Evolutionary conservation across 306 rosid genomes (phyloP).

Genomic region (Prunus mongolica): DNA sequence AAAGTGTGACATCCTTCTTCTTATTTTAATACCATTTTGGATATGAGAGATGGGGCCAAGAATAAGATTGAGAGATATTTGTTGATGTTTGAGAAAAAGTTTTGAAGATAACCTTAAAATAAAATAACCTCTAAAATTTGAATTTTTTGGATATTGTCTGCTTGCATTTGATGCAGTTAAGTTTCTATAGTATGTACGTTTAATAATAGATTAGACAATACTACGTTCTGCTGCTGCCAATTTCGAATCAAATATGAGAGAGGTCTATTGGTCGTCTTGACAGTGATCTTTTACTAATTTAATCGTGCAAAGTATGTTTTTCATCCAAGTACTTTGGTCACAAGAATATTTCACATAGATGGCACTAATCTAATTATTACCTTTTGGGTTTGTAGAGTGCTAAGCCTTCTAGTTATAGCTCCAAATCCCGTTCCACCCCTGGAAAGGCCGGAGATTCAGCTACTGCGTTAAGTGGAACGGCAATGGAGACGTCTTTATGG

Average conservation of each 20-base stretch:
- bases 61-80: not conserved
- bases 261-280: not conserved
- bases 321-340: not conserved
- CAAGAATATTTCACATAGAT: not conserved
- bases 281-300: not conserved
- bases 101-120: not conserved
- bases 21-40: not conserved
- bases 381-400: conserved; percentile 38
- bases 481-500: conserved; percentile 52
- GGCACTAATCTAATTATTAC: not conserved
- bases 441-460: conserved; percentile 50
- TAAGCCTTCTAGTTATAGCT: conserved; percentile 56
- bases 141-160: not conserved
- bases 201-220: not conserved
- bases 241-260: not conserved
- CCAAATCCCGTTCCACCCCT: conserved; percentile 49
- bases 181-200: not conserved
- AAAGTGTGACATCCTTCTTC: no score
- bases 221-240: not conserved
- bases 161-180: not conserved
- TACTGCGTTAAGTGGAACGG: conserved; percentile 24
- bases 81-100: no score
- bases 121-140: not conserved
- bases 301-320: not conserved
- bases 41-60: not conserved